phyloP scores from a whole-genome alignment of 1,139 yeast genomes.

The Magnusiomyces tetraspermus region DNA sequence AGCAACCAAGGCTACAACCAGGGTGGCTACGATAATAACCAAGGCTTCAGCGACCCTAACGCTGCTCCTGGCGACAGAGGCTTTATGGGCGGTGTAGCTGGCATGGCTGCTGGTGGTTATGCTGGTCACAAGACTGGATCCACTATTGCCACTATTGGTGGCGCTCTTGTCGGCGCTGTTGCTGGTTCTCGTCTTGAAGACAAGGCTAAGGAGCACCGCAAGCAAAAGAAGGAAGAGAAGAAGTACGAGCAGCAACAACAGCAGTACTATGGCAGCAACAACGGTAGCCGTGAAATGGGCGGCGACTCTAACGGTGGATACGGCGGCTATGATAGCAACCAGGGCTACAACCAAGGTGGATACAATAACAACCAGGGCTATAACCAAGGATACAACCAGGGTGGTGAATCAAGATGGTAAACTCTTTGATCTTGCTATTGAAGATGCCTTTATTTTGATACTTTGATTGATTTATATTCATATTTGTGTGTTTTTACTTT shows the following conservation, averaged over 20 bases:
- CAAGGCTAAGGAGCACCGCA: constrained; percentile 21
- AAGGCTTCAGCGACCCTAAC: constrained; percentile 10
- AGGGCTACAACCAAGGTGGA: constrained; percentile 3
- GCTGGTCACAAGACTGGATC: constrained; percentile 35
- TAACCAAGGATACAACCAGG: constrained; percentile 12
- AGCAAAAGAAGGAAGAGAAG: constrained; percentile 19
- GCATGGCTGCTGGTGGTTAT: constrained; percentile 53
- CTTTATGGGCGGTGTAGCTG: constrained; percentile 43
- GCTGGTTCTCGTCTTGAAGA: constrained; percentile 49
- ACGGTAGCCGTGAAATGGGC: neutral
- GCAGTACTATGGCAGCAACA: constrained; percentile 2
- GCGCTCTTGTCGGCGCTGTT: constrained; percentile 54
- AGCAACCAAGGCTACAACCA: constrained; percentile 11
- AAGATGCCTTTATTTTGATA: no score
- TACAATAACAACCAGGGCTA: constrained; percentile 10
- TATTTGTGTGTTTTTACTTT: neutral
- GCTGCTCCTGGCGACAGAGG: constrained; percentile 44
- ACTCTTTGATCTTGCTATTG: neutral
- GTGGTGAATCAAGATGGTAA: constrained; percentile 9
- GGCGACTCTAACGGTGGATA: neutral
- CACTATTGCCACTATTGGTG: constrained; percentile 45
- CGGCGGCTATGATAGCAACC: neutral
- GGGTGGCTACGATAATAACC: constrained; percentile 18
- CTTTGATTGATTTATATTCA: no score
- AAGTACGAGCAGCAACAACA: constrained; percentile 19